A percentile compares a stretch with the other conserved stretches of the same genome.
Conservation (phyloP, 2,329 filamentous ascomycete species). For the Cercospora sp. region DNA sequence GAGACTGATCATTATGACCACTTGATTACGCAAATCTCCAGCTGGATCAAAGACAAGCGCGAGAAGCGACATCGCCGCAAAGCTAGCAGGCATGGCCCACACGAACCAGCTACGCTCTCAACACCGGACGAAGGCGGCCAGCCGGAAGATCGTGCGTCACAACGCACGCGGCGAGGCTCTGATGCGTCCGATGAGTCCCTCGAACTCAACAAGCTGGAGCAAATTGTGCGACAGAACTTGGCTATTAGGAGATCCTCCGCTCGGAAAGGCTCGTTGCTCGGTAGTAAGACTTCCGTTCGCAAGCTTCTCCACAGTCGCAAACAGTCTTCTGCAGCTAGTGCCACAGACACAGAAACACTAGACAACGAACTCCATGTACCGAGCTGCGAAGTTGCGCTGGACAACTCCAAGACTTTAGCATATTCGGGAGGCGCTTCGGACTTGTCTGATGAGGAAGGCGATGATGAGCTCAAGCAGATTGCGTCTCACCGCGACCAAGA, state of each 20-base stretch:
- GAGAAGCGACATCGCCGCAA: slow-evolving; percentile 60
- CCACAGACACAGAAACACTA: slow-evolving; percentile 81
- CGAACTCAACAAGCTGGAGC: slow-evolving; percentile 78
- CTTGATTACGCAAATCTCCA: slow-evolving; percentile 64
- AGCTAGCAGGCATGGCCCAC: slow-evolving; percentile 20
- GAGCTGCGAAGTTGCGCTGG: slow-evolving; percentile 77
- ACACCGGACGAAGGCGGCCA: slow-evolving; percentile 3
- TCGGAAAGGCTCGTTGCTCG: slow-evolving; percentile 26
- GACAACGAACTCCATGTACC: slow-evolving; percentile 84
- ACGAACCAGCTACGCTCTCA: slow-evolving; percentile 14
- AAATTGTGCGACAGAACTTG: slow-evolving; percentile 68
- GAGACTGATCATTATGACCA: slow-evolving; percentile 29
- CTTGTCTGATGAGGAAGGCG: slow-evolving; percentile 52
- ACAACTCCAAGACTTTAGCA: slow-evolving; percentile 85
- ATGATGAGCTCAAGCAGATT: slow-evolving; percentile 30
- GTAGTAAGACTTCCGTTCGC: slow-evolving; percentile 32
- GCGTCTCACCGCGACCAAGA: slow-evolving; percentile 47
- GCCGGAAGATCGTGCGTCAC: neutral
- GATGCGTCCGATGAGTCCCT: slow-evolving; percentile 28
- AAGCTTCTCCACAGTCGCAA: slow-evolving; percentile 37
- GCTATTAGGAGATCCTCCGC: slow-evolving; percentile 34
- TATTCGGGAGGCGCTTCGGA: slow-evolving; percentile 62
- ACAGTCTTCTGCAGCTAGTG: slow-evolving; percentile 45
- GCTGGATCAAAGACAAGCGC: slow-evolving; percentile 83
- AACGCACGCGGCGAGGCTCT: slow-evolving; percentile 21